These are phyloP conservation scores for Verticillium tricorpus DNA, from an alignment of 2,329 filamentous ascomycete genomes.

Conservation along the genomic window DNA sequence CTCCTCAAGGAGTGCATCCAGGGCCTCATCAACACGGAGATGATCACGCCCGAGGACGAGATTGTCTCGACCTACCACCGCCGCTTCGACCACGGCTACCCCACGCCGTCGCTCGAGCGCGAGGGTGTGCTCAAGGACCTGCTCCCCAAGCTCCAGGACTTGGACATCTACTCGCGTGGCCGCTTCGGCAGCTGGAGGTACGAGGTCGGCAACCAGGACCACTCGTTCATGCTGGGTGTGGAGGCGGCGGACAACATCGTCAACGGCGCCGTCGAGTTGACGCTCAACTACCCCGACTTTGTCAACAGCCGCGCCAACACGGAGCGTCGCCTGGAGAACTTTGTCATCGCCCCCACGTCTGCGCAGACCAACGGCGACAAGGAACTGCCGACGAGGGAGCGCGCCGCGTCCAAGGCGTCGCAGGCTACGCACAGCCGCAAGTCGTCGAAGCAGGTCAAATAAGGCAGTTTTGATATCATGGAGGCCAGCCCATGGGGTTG, in stretches of 20 bases:
- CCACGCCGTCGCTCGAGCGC: slow-evolving; percentile 89
- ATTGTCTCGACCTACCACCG: slow-evolving; percentile 98
- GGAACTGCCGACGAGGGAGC: slow-evolving; percentile 32
- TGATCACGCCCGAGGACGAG: slow-evolving; percentile 87
- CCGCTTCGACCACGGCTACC: slow-evolving; percentile 97
- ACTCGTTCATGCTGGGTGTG: slow-evolving; percentile 95
- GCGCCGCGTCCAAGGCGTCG: slow-evolving; percentile 25
- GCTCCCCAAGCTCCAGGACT: slow-evolving; percentile 84
- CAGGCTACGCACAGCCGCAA: slow-evolving; percentile 25
- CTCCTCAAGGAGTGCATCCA: slow-evolving; percentile 88
- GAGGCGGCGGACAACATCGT: slow-evolving; percentile 89
- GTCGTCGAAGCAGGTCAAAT: slow-evolving; percentile 26
- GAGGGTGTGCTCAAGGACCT: slow-evolving; percentile 91
- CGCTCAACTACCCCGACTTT: slow-evolving; percentile 94
- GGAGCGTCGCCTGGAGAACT: slow-evolving; percentile 56
- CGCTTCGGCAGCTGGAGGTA: slow-evolving; percentile 98
- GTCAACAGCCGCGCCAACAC: slow-evolving; percentile 74
- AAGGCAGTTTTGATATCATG: neutral
- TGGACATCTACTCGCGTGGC: slow-evolving; percentile 91
- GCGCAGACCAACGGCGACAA: slow-evolving; percentile 25
- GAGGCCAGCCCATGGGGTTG: neutral
- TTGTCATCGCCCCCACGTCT: slow-evolving; percentile 29
- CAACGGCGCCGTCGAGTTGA: slow-evolving; percentile 84
- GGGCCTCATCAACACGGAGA: slow-evolving; percentile 95
- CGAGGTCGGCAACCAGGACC: slow-evolving; percentile 92